These are phyloP conservation scores for Wickerhamomyces subpelliculosus DNA, from an alignment of 805 yeast genomes.

Conservation along the genomic window DNA sequence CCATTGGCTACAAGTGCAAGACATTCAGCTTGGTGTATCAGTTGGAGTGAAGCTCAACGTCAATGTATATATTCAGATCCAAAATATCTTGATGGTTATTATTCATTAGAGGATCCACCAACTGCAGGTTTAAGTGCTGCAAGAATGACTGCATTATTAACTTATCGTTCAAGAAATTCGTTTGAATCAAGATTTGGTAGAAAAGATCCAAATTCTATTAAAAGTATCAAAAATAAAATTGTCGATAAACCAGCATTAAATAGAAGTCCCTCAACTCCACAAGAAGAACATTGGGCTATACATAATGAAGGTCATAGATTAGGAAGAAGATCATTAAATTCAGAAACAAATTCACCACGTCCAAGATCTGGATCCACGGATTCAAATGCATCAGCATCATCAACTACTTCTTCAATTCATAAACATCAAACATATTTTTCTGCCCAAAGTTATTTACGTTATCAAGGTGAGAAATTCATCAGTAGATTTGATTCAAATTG, in stretches of 20 bases:
- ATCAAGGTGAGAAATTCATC: conserved; percentile 89
- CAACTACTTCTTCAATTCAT: conserved; percentile 16
- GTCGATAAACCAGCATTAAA: conserved; percentile 2
- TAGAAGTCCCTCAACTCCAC: conserved; percentile 39
- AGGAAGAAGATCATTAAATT: conserved; percentile 18
- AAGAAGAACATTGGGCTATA: conserved; percentile 72
- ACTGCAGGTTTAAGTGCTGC: conserved; percentile 88
- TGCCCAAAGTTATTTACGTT: conserved; percentile 90
- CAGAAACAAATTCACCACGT: conserved; percentile 1
- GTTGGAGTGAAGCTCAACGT: conserved; percentile 98
- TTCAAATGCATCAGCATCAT: conserved; percentile 23
- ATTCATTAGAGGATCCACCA: conserved; percentile 73
- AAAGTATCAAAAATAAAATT: conserved; percentile 4
- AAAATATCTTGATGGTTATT: conserved; percentile 85
- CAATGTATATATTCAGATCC: conserved; percentile 96
- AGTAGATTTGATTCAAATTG: conserved; percentile 93
- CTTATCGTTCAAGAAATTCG: conserved; percentile 87
- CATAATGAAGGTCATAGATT: conserved; percentile 77
- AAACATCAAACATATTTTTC: conserved; percentile 63
- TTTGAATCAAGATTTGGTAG: conserved; percentile 93
- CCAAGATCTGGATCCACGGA: conserved; percentile 19
- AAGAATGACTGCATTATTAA: conserved; percentile 90
- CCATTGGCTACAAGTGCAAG: conserved; percentile 92
- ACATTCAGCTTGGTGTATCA: conserved; percentile 97
- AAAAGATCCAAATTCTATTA: conserved; percentile 44